Base-by-base conservation (phyloP, 306 rosid genomes). In the Gastrolobium bilobum region DNA sequence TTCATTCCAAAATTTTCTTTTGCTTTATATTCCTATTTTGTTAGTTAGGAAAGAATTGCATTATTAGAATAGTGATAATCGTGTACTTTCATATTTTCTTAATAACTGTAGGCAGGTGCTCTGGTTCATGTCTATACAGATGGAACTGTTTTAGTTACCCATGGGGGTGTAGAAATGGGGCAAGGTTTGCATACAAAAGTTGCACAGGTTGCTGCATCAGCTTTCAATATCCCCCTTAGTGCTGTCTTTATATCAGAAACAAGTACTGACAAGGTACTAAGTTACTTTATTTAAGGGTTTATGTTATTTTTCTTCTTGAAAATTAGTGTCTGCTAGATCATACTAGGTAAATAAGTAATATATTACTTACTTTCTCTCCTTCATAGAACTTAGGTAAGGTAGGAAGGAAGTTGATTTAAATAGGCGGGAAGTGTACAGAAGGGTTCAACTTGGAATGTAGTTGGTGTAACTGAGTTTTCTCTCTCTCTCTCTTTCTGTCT, bases 161-260 rank as follows among this genome's bases (percentile, higher is more conserved):
- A 91, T 82, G 99, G 98, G 68, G 99, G 99, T 79, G 99, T 95
- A 63, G 98, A 95, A 81, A 95, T 92, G 98, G 99, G 99, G 75
- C 99, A 95, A 89, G 99, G 99, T 68, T 86, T 95, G 75, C 99
- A 95, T 76, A 92, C 99, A 38, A 95, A 95, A 85, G 90, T 95
- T 79, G 97, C 99, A 56, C 98, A 92, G 85, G 71, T 95, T 85
- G 99, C 99, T 69, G 98, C 98, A 79, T 95, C 99, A 66, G 97
- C 97, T 80, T 95, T 92, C 81, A 78, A 80, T 82, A 90, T 95
- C 81, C 92, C 98, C 68, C 96, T 95, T 73, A 82, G 84, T 86
- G 88, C 96, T 20, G 97, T 95, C 88, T 92, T 95, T 76, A 88
- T 95, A 87, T 95, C 98, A 56, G 99, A 95, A 39, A 90, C 99